Evolutionary conservation across 257 asterid species (phyloP).

Genomic region (Dorcoceras hygrometricum): DNA sequence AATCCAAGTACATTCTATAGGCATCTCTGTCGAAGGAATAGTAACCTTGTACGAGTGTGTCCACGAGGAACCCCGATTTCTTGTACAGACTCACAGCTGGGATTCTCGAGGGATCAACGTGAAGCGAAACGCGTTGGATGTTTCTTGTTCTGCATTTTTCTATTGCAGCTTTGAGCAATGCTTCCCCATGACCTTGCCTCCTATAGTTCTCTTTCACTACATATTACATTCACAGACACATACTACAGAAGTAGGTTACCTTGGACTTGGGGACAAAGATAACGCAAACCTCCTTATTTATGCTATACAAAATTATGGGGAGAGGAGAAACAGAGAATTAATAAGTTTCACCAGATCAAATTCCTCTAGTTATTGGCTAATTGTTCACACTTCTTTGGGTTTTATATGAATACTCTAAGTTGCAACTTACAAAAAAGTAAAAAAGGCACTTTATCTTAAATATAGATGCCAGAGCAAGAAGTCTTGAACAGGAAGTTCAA

Average conservation of each 20-base stretch:
- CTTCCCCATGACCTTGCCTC: constrained; percentile 74
- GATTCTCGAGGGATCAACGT: constrained; percentile 74
- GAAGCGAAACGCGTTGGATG: constrained; percentile 67
- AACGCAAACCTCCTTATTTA: neutral
- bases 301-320: neutral
- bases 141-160: constrained; percentile 69
- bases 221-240: constrained; percentile 17
- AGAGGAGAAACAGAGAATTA: too few species aligned
- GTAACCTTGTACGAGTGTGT: constrained; percentile 61
- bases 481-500: too few species aligned
- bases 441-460: too few species aligned
- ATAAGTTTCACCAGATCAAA: constrained; percentile 1
- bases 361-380: neutral
- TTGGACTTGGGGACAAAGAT: neutral
- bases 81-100: constrained; percentile 73
- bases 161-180: constrained; percentile 65
- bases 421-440: too few species aligned
- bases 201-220: constrained; percentile 70
- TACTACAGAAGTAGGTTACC: neutral
- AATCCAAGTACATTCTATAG: constrained; percentile 79
- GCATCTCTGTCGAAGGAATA: constrained; percentile 76
- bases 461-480: too few species aligned
- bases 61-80: constrained; percentile 75
- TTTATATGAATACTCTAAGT: too few species aligned
- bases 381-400: too few species aligned